phyloP scores from a whole-genome alignment of 1,284 basidiomycete genomes.

The Malassezia yamatoensis region DNA sequence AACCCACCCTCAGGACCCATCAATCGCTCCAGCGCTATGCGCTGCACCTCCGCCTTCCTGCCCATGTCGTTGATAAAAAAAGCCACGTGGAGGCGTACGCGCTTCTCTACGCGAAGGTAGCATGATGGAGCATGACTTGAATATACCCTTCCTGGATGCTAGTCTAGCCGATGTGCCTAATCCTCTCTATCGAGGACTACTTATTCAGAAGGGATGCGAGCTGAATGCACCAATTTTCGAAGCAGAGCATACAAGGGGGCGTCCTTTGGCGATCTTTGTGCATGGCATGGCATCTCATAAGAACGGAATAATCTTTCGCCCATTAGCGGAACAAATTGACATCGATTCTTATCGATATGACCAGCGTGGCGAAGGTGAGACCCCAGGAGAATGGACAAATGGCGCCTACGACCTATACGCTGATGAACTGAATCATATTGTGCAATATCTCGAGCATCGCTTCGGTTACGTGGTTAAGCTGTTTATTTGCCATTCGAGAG shows the following conservation, averaged over 20 bases:
- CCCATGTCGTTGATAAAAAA: slow-evolving; percentile 27
- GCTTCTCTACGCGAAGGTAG: neutral
- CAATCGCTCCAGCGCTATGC: slow-evolving; percentile 69
- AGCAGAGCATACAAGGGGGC: neutral
- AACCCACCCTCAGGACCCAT: slow-evolving; percentile 43
- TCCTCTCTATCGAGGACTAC: neutral
- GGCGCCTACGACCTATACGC: slow-evolving; percentile 2
- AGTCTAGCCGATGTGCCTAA: neutral
- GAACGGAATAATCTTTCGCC: slow-evolving; percentile 12
- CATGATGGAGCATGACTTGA: slow-evolving; percentile 7
- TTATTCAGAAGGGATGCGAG: neutral
- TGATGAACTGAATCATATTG: slow-evolving; percentile 1
- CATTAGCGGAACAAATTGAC: neutral
- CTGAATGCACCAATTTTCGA: neutral
- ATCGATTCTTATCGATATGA: slow-evolving; percentile 18
- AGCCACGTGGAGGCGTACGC: slow-evolving; percentile 4
- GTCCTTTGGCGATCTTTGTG: slow-evolving; percentile 11
- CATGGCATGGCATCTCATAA: slow-evolving; percentile 14
- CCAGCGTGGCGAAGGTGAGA: slow-evolving; percentile 11
- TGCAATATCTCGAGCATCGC: slow-evolving; percentile 2
- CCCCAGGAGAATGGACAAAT: slow-evolving; percentile 9
- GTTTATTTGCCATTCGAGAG: slow-evolving; percentile 11
- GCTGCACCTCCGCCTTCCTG: slow-evolving; percentile 63
- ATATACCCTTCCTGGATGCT: slow-evolving; percentile 8
- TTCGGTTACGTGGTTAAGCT: slow-evolving; percentile 14